Evolutionary conservation across 176 grass and related monocot species (phyloP).

Genomic region (Musa itinerans): DNA sequence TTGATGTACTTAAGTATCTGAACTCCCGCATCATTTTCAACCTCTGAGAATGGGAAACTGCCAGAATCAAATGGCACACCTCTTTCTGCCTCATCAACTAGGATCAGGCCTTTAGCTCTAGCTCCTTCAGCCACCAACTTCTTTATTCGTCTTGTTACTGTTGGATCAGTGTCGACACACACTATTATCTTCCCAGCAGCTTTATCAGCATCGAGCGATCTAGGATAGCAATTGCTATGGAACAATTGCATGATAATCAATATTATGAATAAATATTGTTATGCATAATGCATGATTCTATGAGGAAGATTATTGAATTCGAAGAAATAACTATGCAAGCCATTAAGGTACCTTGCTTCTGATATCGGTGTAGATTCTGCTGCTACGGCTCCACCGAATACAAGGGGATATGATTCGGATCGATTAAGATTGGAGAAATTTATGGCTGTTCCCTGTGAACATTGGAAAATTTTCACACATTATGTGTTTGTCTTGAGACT

Average conservation of each 20-base stretch:
- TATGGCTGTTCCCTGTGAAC: conserved; percentile 51
- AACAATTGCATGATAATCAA: neutral
- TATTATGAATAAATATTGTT: neutral
- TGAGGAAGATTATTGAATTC: neutral
- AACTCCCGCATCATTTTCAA: conserved; percentile 55
- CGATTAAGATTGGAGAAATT: conserved; percentile 85
- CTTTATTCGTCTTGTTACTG: conserved; percentile 62
- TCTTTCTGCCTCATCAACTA: conserved; percentile 60
- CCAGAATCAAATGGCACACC: conserved; percentile 59
- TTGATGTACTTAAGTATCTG: conserved; percentile 88
- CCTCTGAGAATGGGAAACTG: conserved; percentile 66
- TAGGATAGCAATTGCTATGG: conserved; percentile 87
- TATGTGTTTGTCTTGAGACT: neutral
- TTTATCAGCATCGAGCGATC: conserved; percentile 68
- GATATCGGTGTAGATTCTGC: conserved; percentile 45
- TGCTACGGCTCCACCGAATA: conserved; percentile 45
- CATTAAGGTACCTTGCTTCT: conserved; percentile 62
- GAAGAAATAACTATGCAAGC: neutral
- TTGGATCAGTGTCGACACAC: conserved; percentile 54
- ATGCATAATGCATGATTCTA: neutral
- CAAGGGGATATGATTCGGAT: conserved; percentile 36
- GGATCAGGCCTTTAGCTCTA: conserved; percentile 49
- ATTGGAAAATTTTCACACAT: neutral
- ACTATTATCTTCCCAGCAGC: conserved; percentile 76
- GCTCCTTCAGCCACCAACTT: conserved; percentile 59